Evolutionary conservation across 768 basidiomycete species (phyloP), one percentile per base, ranked within the genome.

Genomic region (Dioszegia hungarica): DNA sequence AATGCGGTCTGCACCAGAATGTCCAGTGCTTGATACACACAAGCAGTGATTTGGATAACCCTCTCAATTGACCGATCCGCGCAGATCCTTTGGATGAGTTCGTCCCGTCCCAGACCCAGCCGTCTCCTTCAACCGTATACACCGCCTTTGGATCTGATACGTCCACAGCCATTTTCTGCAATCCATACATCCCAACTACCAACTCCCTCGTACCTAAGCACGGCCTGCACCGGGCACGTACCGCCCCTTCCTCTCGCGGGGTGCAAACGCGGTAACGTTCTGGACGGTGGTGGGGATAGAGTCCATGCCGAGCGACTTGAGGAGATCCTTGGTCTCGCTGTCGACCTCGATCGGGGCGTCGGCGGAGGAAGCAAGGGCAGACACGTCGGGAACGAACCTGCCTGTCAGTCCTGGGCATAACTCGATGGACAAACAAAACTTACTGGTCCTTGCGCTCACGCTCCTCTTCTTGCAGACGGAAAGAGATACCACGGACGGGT

Each of bases 381-480:
- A 99, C 36, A 95, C 86, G 75, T 98, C 95, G 63, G 95, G 95
- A 52, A 98, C 94, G 78, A 76, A 76, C 60, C 67, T 68, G 11
- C 15, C 2, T 9, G 37, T 58, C 40, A 58, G 57, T n/a, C 22
- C 17, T 2, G 19, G 9, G 10, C 31, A 46, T 5, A 22, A 14
- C 14, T 24, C 5, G 20, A n/a, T 11, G 28, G 22, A 54, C 39
- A 29, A 9, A 40, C 27, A 14, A 17, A 31, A 59, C 66, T 61
- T 90, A 97, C 83, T 97, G 93, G 78, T 99, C 95, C 84, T 98
- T 98, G 73, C 94, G 82, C 80, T 99, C 95, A 61, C 95, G 85
- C 81, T 99, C 95, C 80, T 99, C 95, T 77, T 98, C 95, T 78
- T 99, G 95, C 69, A 99, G 88, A 80, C 97, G 95, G 90, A 98